Conservation (phyloP, 129 eudicot genomes). For the Cynara cardunculus region DNA sequence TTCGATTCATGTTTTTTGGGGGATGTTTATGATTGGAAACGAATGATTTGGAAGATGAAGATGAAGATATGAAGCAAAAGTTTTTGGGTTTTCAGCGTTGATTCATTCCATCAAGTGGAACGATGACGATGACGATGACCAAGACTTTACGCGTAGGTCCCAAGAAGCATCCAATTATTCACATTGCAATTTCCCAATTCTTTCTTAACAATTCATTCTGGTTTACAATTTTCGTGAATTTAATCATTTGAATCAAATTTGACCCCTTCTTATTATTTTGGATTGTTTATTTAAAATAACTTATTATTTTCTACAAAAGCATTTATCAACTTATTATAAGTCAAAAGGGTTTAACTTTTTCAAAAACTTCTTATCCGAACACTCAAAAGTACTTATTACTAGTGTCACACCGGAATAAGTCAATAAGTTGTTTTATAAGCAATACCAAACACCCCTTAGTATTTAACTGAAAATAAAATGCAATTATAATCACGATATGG, state of each 20-base stretch:
- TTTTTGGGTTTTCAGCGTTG: constrained; percentile 2
- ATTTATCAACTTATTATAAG: too few relatives aligned
- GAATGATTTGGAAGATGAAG: not conserved
- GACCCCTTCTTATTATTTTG: too few relatives aligned
- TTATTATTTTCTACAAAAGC: too few relatives aligned
- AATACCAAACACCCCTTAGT: too few relatives aligned
- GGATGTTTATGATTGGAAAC: not conserved
- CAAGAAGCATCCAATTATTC: not conserved
- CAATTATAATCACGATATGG: not conserved
- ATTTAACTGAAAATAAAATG: not conserved
- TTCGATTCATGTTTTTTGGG: constrained; percentile 5
- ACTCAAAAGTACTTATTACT: too few relatives aligned
- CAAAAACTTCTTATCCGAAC: too few relatives aligned
- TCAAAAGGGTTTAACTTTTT: too few relatives aligned
- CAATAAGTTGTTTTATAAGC: too few relatives aligned
- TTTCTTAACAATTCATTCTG: not conserved
- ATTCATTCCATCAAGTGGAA: constrained; percentile 10
- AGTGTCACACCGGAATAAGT: too few relatives aligned
- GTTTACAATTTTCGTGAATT: too few relatives aligned
- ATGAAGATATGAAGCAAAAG: constrained; percentile 6
- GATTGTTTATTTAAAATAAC: too few relatives aligned
- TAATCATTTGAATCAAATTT: too few relatives aligned
- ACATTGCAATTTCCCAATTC: not conserved
- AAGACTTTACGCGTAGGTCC: constrained; percentile 18
- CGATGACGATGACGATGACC: not conserved